phyloP scores from a whole-genome alignment of 768 basidiomycete genomes.

The Trametes sanguinea region DNA sequence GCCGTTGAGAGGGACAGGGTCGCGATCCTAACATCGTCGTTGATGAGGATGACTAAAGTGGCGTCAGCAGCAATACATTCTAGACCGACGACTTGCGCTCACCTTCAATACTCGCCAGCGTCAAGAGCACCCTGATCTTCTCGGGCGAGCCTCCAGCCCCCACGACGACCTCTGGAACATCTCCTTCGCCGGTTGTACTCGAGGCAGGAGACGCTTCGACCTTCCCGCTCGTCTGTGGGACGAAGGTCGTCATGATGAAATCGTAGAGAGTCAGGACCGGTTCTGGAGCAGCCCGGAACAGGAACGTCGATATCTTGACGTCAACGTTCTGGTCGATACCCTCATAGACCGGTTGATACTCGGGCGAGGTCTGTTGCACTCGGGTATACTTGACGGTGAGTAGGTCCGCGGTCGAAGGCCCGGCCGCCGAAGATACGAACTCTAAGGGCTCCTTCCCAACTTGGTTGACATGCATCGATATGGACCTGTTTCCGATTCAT shows the following conservation, averaged over 20 bases:
- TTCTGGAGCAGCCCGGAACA: conserved; percentile 86
- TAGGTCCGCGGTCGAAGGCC: conserved; percentile 57
- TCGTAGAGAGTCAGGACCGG: conserved; percentile 91
- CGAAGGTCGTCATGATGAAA: conserved; percentile 97
- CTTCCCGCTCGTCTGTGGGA: conserved; percentile 47
- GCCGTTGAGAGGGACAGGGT: conserved; percentile 91
- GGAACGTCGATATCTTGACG: conserved; percentile 85
- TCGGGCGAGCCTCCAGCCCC: conserved; percentile 20
- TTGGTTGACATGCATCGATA: conserved; percentile 76
- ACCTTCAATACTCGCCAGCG: conserved; percentile 85
- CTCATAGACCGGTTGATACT: conserved; percentile 77
- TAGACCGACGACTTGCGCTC: not conserved
- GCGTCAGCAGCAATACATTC: not conserved
- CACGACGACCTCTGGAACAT: conserved; percentile 11
- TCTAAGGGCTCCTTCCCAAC: conserved; percentile 52
- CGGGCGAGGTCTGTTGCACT: conserved; percentile 83
- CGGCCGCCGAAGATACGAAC: conserved; percentile 64
- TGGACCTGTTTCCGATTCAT: conserved; percentile 47
- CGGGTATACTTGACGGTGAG: conserved; percentile 77
- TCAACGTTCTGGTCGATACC: conserved; percentile 88
- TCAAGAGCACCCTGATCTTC: conserved; percentile 80
- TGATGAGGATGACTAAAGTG: conserved; percentile 69
- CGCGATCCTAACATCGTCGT: conserved; percentile 69
- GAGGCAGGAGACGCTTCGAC: conserved; percentile 6
- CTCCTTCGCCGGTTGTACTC: conserved; percentile 12